Percentiles rank a stretch among this genome's conserved stretches.
phyloP scores from a whole-genome alignment of 2,329 filamentous ascomycete genomes.

The Aspergillus clavatus region DNA sequence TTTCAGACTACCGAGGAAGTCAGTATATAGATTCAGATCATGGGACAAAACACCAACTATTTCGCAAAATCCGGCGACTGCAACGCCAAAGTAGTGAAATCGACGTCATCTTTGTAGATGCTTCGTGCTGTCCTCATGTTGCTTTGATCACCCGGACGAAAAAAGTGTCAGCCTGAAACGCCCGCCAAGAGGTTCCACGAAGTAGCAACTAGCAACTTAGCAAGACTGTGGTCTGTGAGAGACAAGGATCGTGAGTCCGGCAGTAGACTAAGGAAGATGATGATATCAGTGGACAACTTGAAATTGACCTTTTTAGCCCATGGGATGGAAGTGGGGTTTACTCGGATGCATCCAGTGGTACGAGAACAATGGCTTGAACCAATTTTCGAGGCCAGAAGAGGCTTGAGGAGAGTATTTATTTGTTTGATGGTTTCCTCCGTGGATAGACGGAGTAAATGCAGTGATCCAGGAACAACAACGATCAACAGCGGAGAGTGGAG shows the following conservation, averaged over 20 bases:
- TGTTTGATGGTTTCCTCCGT: not conserved
- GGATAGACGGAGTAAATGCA: not conserved
- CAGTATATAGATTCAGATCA: slow-evolving; percentile 3
- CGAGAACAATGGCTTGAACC: not conserved
- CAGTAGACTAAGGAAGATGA: not conserved
- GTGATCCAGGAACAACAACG: not conserved
- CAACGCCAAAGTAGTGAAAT: slow-evolving; percentile 59
- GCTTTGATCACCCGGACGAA: not conserved
- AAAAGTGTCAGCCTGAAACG: slow-evolving; percentile 1
- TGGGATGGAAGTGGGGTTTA: not conserved
- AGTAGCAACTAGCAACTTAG: not conserved
- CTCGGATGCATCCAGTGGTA: not conserved
- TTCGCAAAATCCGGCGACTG: slow-evolving; percentile 57
- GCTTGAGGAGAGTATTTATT: not conserved
- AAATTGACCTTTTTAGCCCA: not conserved
- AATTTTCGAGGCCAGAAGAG: not conserved
- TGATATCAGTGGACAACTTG: not conserved
- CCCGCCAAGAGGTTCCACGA: not conserved
- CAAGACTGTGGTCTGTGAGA: no score
- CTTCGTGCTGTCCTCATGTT: slow-evolving; percentile 37
- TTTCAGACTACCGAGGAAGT: slow-evolving; percentile 42
- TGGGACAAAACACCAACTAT: slow-evolving; percentile 40
- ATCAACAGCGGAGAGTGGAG: not conserved
- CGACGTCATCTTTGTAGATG: slow-evolving; percentile 54
- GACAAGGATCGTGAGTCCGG: not conserved